Base-by-base conservation (phyloP, 2,329 filamentous ascomycete genomes). In the Akanthomyces dipterigenus region DNA sequence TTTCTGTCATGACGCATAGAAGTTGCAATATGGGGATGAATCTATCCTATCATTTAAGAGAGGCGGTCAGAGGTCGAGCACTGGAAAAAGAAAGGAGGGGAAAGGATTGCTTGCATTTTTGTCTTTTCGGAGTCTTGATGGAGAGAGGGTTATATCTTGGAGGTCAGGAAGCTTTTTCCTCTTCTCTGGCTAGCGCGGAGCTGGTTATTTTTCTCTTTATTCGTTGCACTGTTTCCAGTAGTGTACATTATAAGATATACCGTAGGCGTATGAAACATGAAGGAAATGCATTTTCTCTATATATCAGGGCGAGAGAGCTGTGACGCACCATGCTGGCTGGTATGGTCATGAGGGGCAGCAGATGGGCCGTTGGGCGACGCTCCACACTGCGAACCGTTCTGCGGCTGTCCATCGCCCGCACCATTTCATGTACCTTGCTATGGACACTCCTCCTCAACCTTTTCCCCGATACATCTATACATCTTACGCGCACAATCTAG, bases 201-300 rank as follows among this genome's bases (percentile, higher is more conserved):
- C 36, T 48, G 50, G 18, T 61, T 61, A 55, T 45, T 26, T 49
- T 54, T 62, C 55, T 40, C 31, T 49, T 3, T 61, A 34, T 50
- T 54, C 34, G 46, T 55, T 56, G 14, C 20, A 54, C 20, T 53
- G 57, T 51, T 54, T 43, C 11, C 11, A 46, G 58, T 60, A 53
- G 26, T 60, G 58, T 60, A 60, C 28, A 60, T 53, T 60, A 60
- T 28, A 55, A 60, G 58, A 60, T 60, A 46, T 60, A 60, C 49
- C 40, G 48, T 53, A 48, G 40, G 58, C 49, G 58, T 53, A 60
- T 40, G 58, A 58, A 51, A 46, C 48, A 60, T 26, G 55, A 16
- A 11, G 48, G 26, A 24, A 18, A 8, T 3, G 24, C 3, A 9
- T 49, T 51, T 40, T 28, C 34, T 42, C n/a, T 31, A 40, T 42